A percentile compares a stretch with the other conserved stretches of the same genome.
These are phyloP conservation scores for Suillus paluster DNA, from an alignment of 768 basidiomycete genomes.

Conservation along the genomic window DNA sequence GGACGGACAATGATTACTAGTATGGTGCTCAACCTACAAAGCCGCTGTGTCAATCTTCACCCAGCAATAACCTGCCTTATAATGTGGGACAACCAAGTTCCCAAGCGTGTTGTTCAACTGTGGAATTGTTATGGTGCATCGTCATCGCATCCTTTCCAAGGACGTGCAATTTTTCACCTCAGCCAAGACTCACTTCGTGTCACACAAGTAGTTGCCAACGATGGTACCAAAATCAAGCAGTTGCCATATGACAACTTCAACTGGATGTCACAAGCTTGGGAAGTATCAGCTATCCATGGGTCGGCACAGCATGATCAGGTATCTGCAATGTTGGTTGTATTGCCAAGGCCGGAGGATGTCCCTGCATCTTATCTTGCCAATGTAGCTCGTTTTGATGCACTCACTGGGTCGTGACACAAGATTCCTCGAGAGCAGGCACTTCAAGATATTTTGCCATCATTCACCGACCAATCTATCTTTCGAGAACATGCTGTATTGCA, in stretches of 20 bases:
- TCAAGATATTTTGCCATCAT: too few species aligned
- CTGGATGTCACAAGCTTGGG: neutral
- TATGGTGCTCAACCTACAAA: neutral
- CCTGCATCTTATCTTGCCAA: neutral
- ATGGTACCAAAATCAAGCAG: neutral
- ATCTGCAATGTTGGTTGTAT: neutral
- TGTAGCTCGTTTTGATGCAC: neutral
- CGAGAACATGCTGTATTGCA: too few species aligned
- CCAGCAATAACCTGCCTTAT: neutral
- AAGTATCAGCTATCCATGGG: neutral
- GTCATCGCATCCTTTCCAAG: neutral
- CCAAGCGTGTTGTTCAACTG: neutral
- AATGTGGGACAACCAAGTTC: slow-evolving; percentile 1
- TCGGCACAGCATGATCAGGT: neutral
- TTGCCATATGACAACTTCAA: neutral
- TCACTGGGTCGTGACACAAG: neutral
- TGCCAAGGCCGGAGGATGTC: neutral
- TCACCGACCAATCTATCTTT: too few species aligned
- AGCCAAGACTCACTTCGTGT: neutral
- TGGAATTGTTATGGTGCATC: neutral
- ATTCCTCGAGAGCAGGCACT: too few species aligned
- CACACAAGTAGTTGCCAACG: neutral
- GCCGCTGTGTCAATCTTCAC: neutral
- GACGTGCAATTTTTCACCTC: neutral
- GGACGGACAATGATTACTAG: neutral